Base-by-base conservation (phyloP, 352 stramenopile genomes). In the Globisporangium paddicum region DNA sequence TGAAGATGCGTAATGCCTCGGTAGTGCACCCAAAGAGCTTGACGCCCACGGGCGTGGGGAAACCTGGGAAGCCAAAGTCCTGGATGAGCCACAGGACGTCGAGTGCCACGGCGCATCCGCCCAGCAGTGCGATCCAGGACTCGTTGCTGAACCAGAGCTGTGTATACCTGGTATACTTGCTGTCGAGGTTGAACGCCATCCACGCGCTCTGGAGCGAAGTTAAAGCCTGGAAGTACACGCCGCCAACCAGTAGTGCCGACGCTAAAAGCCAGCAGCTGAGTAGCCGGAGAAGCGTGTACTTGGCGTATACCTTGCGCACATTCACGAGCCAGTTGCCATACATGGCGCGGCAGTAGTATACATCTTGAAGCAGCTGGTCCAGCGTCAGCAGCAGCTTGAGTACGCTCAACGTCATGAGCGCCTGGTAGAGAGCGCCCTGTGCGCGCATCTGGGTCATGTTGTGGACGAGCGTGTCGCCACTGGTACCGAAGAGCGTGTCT, bases 11-110 rank as follows among this genome's bases (percentile, higher is more conserved):
- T 5, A 62, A 23, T 2, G 42, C 9, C 35, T 85, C 76, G 13
- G 59, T 37, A 19, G 68, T 45, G 5, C 79, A 66, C 4, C 76
- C 79, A 65, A 81, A 86, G 4, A 84, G 59, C 40, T 63, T 68
- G 3, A 56, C 56, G 3, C 71, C 72, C 35, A 71, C 23, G 6
- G 62, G 45, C 1, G 72, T 74, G 6, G 64, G 57, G 63, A 87
- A 80, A 11, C 58, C 63, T n/a, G 79, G 76, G 44, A 87, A 89
- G 23, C 72, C 32, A 32, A 58, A 82, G 41, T 82, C 72, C 40
- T 87, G 77, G 9, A 82, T 40, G 9, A 86, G 14, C 76, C 74
- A 87, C 13, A 82, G 30, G 0, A 86, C 0, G 58, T 89, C 74
- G 28, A 87, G 62, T 19, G 50, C 50, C 4, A 89, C 61, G 23